These are phyloP conservation scores for Colletotrichum lupini DNA, from an alignment of 2,329 filamentous ascomycete species.

Conservation along the genomic window DNA sequence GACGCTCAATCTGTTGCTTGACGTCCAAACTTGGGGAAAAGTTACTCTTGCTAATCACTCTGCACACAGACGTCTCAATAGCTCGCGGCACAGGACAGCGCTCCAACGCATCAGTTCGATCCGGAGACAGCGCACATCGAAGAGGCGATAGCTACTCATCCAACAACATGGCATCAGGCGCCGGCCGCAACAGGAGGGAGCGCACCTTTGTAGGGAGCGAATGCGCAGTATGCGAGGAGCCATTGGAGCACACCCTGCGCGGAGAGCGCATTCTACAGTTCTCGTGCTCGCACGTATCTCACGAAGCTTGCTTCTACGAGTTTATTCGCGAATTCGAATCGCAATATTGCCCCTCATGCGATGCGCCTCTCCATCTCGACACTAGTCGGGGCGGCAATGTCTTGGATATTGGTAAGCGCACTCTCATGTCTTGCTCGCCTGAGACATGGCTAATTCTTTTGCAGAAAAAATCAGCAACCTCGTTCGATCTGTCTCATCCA, in stretches of 20 bases:
- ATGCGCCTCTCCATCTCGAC: conserved; percentile 90
- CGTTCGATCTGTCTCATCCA: conserved; percentile 82
- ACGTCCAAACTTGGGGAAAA: not conserved
- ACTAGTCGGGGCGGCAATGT: conserved; percentile 94
- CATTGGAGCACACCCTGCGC: conserved; percentile 91
- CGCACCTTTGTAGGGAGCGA: conserved; percentile 95
- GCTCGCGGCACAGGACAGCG: conserved; percentile 42
- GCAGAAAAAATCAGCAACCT: conserved; percentile 95
- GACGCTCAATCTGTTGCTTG: not conserved
- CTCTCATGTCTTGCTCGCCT: not conserved
- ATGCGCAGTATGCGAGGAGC: conserved; percentile 97
- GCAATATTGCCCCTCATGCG: conserved; percentile 93
- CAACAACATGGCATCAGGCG: conserved; percentile 53
- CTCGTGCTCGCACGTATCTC: conserved; percentile 95
- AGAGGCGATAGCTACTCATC: conserved; percentile 44
- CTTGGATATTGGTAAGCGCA: conserved; percentile 81
- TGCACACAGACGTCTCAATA: conserved; percentile 41
- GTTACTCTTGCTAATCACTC: conserved; percentile 19
- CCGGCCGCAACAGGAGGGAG: conserved; percentile 85
- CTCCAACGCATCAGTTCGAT: conserved; percentile 48
- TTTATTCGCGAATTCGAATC: conserved; percentile 95
- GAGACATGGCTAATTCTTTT: conserved; percentile 38
- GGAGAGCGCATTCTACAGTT: conserved; percentile 96
- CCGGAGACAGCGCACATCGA: conserved; percentile 48
- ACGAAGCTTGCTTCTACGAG: conserved; percentile 99